Evolutionary conservation across 2,329 filamentous ascomycete genomes (phyloP).

Genomic region (Ceratocystis destructans): DNA sequence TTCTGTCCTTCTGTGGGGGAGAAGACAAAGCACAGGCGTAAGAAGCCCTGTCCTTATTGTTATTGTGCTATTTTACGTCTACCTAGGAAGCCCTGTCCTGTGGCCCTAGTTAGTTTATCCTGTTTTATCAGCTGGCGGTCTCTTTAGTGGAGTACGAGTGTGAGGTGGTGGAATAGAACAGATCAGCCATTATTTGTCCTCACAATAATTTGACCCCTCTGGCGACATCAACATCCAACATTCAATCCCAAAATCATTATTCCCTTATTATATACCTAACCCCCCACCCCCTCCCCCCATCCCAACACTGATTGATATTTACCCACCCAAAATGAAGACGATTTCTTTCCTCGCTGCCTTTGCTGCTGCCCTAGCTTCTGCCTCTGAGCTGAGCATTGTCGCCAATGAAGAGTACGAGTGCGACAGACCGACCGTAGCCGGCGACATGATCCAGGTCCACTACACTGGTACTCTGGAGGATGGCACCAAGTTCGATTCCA

Average conservation of each 20-base stretch:
- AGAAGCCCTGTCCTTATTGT: not conserved
- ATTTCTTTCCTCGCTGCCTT: conserved; percentile 38
- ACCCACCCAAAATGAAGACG: conserved; percentile 32
- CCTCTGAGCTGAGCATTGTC: conserved; percentile 59
- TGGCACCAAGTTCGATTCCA: conserved; percentile 72
- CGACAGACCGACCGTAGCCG: conserved; percentile 59
- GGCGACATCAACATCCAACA: not conserved
- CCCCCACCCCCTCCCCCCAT: not conserved
- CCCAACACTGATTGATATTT: conserved; percentile 17
- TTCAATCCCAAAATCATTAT: not conserved
- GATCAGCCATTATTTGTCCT: not conserved
- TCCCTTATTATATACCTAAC: not conserved
- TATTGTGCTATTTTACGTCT: too few relatives aligned
- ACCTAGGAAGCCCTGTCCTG: not conserved
- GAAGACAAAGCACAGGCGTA: too few relatives aligned
- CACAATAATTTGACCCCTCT: not conserved
- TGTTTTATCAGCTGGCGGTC: not conserved
- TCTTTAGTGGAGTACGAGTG: not conserved
- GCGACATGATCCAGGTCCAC: conserved; percentile 74
- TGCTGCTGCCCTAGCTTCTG: conserved; percentile 36
- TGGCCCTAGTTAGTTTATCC: not conserved
- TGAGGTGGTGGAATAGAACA: not conserved
- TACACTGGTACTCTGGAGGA: conserved; percentile 72
- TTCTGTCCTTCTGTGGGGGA: not conserved
- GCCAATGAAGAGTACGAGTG: conserved; percentile 62